Percentiles rank a stretch among this genome's conserved stretches.
Evolutionary conservation across 805 yeast genomes (phyloP).

Genomic region (Brettanomyces nanus): DNA sequence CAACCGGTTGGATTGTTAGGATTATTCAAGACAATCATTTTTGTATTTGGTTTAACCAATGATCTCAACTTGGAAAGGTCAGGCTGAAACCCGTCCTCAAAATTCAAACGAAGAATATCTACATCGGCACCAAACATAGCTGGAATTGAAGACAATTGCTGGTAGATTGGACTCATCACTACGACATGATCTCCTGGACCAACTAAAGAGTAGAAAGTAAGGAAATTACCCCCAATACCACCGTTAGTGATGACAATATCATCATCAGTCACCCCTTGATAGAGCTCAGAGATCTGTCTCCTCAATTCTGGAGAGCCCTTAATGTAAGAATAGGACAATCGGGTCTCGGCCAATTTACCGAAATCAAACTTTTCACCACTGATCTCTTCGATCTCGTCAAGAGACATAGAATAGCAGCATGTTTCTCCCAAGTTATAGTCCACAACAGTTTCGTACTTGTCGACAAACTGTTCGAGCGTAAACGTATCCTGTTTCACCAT

Average conservation of each 20-base stretch:
- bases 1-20: slow-evolving; percentile 43
- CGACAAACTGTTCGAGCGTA: slow-evolving; percentile 49
- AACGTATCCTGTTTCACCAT: slow-evolving; percentile 41
- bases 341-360: slow-evolving; percentile 16
- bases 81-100: slow-evolving; percentile 30
- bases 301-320: slow-evolving; percentile 36
- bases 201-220: slow-evolving; percentile 35
- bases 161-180: slow-evolving; percentile 42
- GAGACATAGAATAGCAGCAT: slow-evolving; percentile 37
- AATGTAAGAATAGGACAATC: slow-evolving; percentile 39
- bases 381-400: slow-evolving; percentile 30
- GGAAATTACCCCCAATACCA: slow-evolving; percentile 48
- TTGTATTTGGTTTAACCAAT: slow-evolving; percentile 30
- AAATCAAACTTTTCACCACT: slow-evolving; percentile 20
- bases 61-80: slow-evolving; percentile 25
- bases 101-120: slow-evolving; percentile 25
- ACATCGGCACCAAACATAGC: slow-evolving; percentile 36
- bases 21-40: slow-evolving; percentile 36
- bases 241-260: slow-evolving; percentile 44
- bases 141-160: slow-evolving; percentile 41
- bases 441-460: slow-evolving; percentile 34
- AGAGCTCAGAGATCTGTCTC: slow-evolving; percentile 28
- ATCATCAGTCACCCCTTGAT: slow-evolving; percentile 25
- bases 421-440: slow-evolving; percentile 42
- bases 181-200: slow-evolving; percentile 39